These are phyloP conservation scores for Debaryomycetaceae sp. DNA, from an alignment of 1,139 yeast species.

Conservation along the genomic window DNA sequence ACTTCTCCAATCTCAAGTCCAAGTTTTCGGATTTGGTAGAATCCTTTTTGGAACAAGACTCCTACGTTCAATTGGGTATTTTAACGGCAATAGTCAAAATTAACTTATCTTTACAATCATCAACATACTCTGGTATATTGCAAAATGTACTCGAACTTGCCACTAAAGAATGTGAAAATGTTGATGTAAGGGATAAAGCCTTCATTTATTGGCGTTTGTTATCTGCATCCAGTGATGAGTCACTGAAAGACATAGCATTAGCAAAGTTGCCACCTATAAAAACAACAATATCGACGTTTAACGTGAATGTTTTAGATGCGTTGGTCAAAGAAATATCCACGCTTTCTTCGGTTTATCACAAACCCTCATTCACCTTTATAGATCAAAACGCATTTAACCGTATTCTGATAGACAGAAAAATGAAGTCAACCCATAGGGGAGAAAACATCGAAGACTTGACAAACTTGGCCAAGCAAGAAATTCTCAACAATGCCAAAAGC, in stretches of 20 bases:
- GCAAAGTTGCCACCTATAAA: slow-evolving; percentile 68
- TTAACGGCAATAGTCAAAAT: slow-evolving; percentile 79
- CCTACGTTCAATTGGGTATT: slow-evolving; percentile 71
- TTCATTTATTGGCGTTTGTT: slow-evolving; percentile 91
- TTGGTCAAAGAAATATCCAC: slow-evolving; percentile 77
- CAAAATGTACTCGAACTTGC: slow-evolving; percentile 75
- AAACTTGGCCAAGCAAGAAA: slow-evolving; percentile 74
- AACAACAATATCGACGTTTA: slow-evolving; percentile 68
- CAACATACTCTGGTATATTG: slow-evolving; percentile 42
- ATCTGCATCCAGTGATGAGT: slow-evolving; percentile 51
- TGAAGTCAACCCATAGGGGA: slow-evolving; percentile 13
- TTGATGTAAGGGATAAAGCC: slow-evolving; percentile 93
- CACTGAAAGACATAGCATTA: slow-evolving; percentile 51
- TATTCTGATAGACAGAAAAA: slow-evolving; percentile 6
- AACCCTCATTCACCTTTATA: slow-evolving; percentile 70
- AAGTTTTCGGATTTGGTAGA: slow-evolving; percentile 50
- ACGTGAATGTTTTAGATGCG: slow-evolving; percentile 64
- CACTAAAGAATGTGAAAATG: slow-evolving; percentile 78
- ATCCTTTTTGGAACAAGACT: slow-evolving; percentile 68
- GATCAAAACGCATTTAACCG: slow-evolving; percentile 31
- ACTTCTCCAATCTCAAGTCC: slow-evolving; percentile 54
- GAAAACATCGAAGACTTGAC: slow-evolving; percentile 72
- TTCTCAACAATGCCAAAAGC: slow-evolving; percentile 61
- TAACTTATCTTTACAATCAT: slow-evolving; percentile 43
- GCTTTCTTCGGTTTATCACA: slow-evolving; percentile 84